phyloP scores from a whole-genome alignment of 1,139 yeast species.

The Scheffersomyces titani region DNA sequence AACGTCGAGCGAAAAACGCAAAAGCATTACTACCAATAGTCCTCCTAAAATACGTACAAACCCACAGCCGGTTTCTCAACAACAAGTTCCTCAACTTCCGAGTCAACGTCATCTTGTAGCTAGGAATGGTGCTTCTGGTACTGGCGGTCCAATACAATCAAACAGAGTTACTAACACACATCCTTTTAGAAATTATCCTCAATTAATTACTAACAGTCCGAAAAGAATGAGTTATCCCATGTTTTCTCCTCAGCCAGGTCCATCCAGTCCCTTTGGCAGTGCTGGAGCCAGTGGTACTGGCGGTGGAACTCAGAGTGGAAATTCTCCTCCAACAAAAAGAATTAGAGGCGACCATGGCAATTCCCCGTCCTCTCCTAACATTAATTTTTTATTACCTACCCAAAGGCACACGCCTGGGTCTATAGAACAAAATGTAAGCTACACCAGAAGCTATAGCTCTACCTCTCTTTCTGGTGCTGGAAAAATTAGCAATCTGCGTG shows the following conservation, averaged over 20 bases:
- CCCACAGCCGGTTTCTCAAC: conserved; percentile 2
- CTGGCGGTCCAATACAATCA: background rate
- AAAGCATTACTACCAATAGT: conserved; percentile 4
- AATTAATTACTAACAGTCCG: background rate
- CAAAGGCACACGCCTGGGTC: conserved; percentile 9
- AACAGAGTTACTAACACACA: background rate
- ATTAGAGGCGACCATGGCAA: background rate
- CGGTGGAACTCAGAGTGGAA: background rate
- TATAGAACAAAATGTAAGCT: conserved; percentile 8
- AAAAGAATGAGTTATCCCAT: conserved; percentile 5
- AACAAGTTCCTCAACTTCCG: background rate
- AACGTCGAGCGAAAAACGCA: background rate
- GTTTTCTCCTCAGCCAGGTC: conserved; percentile 17
- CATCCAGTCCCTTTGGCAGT: conserved; percentile 12
- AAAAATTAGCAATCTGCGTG: background rate
- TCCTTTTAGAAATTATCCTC: background rate
- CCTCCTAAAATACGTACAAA: conserved; percentile 2
- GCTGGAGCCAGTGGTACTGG: background rate
- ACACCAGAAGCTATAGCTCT: conserved; percentile 6
- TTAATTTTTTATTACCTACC: conserved; percentile 6
- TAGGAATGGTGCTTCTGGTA: background rate
- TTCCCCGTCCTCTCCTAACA: conserved; percentile 1
- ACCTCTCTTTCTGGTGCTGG: background rate
- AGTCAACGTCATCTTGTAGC: background rate
- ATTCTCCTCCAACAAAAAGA: background rate